These are phyloP conservation scores for Ganoderma lingzhi DNA, from an alignment of 1,284 basidiomycete genomes.

Conservation along the genomic window DNA sequence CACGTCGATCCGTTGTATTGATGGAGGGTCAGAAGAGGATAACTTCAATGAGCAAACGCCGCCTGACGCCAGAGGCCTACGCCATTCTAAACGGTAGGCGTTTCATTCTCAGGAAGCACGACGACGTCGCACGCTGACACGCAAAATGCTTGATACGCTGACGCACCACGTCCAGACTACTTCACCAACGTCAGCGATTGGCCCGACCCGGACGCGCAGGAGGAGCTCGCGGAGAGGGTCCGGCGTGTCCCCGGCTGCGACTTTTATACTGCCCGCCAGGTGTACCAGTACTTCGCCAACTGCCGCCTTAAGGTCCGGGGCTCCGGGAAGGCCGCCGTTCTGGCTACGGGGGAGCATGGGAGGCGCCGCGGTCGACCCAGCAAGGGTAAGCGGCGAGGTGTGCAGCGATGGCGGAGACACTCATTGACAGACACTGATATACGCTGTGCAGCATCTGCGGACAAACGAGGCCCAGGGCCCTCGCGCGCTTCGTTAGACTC, in stretches of 20 bases:
- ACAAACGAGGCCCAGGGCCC: background rate
- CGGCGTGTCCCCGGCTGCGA: constrained; percentile 1
- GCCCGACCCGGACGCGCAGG: background rate
- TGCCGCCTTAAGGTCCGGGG: background rate
- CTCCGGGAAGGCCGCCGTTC: background rate
- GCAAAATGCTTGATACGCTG: background rate
- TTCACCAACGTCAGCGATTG: background rate
- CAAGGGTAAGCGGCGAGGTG: background rate
- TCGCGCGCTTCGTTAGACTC: background rate
- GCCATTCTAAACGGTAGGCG: background rate
- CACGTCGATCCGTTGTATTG: background rate
- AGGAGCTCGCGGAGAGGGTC: background rate
- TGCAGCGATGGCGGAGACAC: too few species aligned
- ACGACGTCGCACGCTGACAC: too few species aligned
- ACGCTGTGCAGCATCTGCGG: background rate
- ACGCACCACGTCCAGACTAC: background rate
- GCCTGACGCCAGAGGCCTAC: background rate
- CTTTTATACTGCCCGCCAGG: constrained; percentile 3
- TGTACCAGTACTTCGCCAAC: constrained; percentile 5
- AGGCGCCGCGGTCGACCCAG: background rate
- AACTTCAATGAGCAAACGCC: background rate
- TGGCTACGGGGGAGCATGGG: background rate
- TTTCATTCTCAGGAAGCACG: too few species aligned
- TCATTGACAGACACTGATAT: too few species aligned
- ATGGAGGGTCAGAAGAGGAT: background rate